A percentile compares a stretch with the other conserved stretches of the same genome.
Evolutionary conservation across 2,329 filamentous ascomycete genomes (phyloP).

Genomic region (Gyromitra esculenta): DNA sequence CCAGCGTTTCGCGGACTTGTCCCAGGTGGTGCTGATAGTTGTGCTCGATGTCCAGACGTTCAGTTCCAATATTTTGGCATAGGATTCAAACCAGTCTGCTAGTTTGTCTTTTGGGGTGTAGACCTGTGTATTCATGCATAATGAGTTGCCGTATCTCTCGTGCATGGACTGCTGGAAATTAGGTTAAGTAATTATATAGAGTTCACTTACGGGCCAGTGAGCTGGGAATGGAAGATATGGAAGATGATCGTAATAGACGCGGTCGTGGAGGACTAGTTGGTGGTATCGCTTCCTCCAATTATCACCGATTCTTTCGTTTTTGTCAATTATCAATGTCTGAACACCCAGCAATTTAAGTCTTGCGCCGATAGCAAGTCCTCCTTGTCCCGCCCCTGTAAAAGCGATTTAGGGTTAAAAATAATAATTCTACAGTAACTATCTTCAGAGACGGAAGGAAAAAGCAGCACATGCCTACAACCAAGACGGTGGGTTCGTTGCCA

Average conservation of each 20-base stretch:
- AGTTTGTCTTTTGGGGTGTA: conserved; percentile 79
- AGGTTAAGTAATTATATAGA: neutral
- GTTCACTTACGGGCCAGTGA: conserved; percentile 66
- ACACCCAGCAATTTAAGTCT: conserved; percentile 70
- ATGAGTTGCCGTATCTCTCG: neutral
- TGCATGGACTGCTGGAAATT: neutral
- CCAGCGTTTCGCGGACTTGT: conserved; percentile 66
- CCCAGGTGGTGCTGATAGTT: conserved; percentile 65
- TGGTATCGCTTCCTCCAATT: conserved; percentile 73
- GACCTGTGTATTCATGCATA: conserved; percentile 58
- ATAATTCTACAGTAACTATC: neutral
- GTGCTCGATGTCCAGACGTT: conserved; percentile 72
- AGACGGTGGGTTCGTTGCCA: conserved; percentile 65
- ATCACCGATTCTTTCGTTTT: conserved; percentile 69
- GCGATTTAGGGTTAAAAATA: neutral
- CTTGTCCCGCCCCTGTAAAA: conserved; percentile 68
- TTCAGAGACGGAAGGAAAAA: neutral
- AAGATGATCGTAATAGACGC: conserved; percentile 71
- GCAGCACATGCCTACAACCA: conserved; percentile 68
- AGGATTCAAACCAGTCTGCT: conserved; percentile 74
- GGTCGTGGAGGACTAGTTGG: conserved; percentile 73
- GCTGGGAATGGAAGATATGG: conserved; percentile 73
- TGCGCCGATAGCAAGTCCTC: conserved; percentile 68
- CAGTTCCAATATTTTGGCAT: conserved; percentile 72
- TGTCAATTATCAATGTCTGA: conserved; percentile 69